Evolutionary conservation across 805 yeast genomes (phyloP).

Genomic region (Monosporozyma aerobia): DNA sequence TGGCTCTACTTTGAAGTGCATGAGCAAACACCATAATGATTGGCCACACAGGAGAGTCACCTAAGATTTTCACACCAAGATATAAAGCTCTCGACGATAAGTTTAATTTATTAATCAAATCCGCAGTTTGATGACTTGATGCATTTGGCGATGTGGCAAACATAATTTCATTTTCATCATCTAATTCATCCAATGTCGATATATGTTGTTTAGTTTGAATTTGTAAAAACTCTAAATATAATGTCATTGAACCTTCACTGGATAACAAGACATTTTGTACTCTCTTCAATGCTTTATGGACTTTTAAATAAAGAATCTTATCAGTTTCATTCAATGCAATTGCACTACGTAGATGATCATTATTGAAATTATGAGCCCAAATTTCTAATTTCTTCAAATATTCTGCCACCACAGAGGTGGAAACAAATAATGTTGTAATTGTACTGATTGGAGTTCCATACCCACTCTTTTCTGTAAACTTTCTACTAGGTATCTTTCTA

Average conservation of each 20-base stretch:
- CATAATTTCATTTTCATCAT: constrained; percentile 36
- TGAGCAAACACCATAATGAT: constrained; percentile 71
- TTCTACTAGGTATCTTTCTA: background rate
- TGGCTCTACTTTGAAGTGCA: constrained; percentile 60
- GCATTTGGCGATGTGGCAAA: constrained; percentile 27
- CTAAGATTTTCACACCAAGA: constrained; percentile 64
- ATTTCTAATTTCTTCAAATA: constrained; percentile 46
- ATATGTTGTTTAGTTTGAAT: constrained; percentile 34
- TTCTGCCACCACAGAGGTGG: constrained; percentile 54
- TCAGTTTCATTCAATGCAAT: constrained; percentile 37
- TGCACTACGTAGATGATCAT: constrained; percentile 11
- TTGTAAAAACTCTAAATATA: constrained; percentile 50
- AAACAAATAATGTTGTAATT: constrained; percentile 52
- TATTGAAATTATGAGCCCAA: constrained; percentile 27
- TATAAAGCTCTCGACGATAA: constrained; percentile 51
- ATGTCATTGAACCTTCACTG: constrained; percentile 37
- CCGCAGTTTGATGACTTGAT: constrained; percentile 36
- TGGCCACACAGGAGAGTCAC: constrained; percentile 87
- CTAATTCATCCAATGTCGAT: constrained; percentile 37
- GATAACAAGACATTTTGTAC: constrained; percentile 52
- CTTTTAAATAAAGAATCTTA: constrained; percentile 52
- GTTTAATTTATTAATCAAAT: constrained; percentile 40
- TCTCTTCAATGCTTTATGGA: constrained; percentile 50
- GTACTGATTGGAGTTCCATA: constrained; percentile 72
- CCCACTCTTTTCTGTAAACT: constrained; percentile 47